Percentiles rank a stretch among this genome's conserved stretches.
These are phyloP conservation scores for Diplodia corticola DNA, from an alignment of 2,329 filamentous ascomycete species.

Conservation along the genomic window DNA sequence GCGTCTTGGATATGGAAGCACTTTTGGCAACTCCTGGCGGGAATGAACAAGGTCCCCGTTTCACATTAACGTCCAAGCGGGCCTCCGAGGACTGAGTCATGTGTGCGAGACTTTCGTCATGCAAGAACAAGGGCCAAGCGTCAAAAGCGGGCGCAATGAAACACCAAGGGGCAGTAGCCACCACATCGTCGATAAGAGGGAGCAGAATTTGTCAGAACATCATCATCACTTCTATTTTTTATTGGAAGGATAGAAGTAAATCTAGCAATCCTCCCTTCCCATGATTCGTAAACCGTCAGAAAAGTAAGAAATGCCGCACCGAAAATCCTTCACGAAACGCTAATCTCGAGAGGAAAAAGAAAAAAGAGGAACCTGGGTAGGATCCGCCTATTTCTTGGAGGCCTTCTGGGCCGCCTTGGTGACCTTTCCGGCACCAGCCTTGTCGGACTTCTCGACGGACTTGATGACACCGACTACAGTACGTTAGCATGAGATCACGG, in stretches of 20 bases:
- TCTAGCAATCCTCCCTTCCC: conserved; percentile 21
- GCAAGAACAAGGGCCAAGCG: background rate
- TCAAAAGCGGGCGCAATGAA: background rate
- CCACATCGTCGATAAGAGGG: background rate
- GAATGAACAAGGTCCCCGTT: too few species aligned
- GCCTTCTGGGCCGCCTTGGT: conserved; percentile 49
- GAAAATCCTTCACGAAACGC: background rate
- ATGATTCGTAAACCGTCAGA: conserved; percentile 20
- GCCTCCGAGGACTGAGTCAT: background rate
- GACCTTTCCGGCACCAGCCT: conserved; percentile 50
- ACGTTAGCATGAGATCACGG: conserved; percentile 19
- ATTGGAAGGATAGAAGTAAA: conserved; percentile 21
- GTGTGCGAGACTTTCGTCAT: background rate
- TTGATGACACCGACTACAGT: conserved; percentile 83
- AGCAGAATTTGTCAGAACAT: background rate
- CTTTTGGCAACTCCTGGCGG: too few species aligned
- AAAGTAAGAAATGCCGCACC: conserved; percentile 17
- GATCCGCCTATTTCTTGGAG: conserved; percentile 41
- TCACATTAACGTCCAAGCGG: too few species aligned
- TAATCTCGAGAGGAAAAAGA: background rate
- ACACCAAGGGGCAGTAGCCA: background rate
- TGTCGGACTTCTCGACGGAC: conserved; percentile 51
- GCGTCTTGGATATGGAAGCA: too few species aligned
- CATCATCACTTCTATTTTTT: conserved; percentile 23
- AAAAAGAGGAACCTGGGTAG: background rate